Evolutionary conservation across 148 eudicot species (phyloP).

Genomic region (Spergularia marina): DNA sequence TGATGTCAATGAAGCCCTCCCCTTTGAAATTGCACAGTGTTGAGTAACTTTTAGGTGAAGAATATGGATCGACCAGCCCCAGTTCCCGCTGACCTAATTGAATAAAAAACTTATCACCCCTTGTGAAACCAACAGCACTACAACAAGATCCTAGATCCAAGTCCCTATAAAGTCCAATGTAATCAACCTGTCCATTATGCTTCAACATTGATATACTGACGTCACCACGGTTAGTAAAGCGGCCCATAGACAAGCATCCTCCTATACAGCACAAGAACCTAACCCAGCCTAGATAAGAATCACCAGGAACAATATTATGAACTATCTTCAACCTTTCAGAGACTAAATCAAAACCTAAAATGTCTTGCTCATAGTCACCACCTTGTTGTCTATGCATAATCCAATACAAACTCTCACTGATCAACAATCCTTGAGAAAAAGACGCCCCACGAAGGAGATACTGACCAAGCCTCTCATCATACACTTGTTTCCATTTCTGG

Average conservation of each 20-base stretch:
- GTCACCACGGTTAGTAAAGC: slow-evolving; percentile 25
- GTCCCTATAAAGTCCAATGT: slow-evolving; percentile 28
- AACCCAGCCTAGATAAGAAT: slow-evolving; percentile 20
- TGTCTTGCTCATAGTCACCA: slow-evolving; percentile 15
- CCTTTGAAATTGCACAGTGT: slow-evolving; percentile 17
- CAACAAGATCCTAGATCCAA: slow-evolving; percentile 25
- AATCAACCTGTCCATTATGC: slow-evolving; percentile 22
- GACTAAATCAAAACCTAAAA: slow-evolving; percentile 27
- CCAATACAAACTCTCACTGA: slow-evolving; percentile 27
- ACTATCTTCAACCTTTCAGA: slow-evolving; percentile 13
- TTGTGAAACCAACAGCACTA: slow-evolving; percentile 17
- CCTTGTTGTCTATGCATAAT: slow-evolving; percentile 14
- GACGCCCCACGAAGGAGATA: slow-evolving; percentile 14
- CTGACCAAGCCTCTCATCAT: slow-evolving; percentile 5
- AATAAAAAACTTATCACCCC: slow-evolving; percentile 18
- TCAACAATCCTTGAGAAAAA: slow-evolving; percentile 7
- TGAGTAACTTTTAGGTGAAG: slow-evolving; percentile 23
- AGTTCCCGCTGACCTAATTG: slow-evolving; percentile 21
- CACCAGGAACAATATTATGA: slow-evolving; percentile 5
- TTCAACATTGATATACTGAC: slow-evolving; percentile 22
- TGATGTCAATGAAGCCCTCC: slow-evolving; percentile 13
- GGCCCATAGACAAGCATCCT: slow-evolving; percentile 26
- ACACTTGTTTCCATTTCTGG: slow-evolving; percentile 19
- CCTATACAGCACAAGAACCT: slow-evolving; percentile 28
- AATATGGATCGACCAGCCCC: slow-evolving; percentile 25